Evolutionary conservation across 768 basidiomycete genomes (phyloP).

Genomic region (Termitomyces sp.): DNA sequence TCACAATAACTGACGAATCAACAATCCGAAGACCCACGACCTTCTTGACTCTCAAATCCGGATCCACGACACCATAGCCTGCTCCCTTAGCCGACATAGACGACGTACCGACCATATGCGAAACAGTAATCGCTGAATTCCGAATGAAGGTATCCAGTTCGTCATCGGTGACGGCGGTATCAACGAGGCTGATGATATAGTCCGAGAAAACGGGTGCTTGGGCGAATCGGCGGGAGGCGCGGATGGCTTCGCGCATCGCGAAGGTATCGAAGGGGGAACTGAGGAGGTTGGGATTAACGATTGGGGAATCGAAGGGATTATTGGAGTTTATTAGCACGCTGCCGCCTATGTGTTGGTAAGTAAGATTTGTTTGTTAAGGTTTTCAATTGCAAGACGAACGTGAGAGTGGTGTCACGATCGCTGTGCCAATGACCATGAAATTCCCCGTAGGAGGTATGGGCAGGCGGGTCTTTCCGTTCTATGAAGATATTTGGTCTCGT

Average conservation of each 20-base stretch:
- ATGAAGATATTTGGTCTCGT: not conserved
- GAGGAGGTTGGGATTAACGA: constrained; percentile 46
- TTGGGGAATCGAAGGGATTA: constrained; percentile 35
- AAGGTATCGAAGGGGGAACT: constrained; percentile 20
- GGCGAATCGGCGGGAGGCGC: constrained; percentile 17
- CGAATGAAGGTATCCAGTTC: constrained; percentile 23
- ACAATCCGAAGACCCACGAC: constrained; percentile 30
- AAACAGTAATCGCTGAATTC: constrained; percentile 19
- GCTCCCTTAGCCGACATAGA: constrained; percentile 25
- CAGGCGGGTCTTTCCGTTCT: constrained; percentile 18
- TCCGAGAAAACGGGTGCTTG: constrained; percentile 20
- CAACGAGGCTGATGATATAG: constrained; percentile 16
- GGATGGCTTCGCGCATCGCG: constrained; percentile 22
- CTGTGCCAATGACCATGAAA: constrained; percentile 20
- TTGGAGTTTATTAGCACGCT: constrained; percentile 28
- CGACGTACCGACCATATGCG: constrained; percentile 28
- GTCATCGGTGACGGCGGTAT: constrained; percentile 23
- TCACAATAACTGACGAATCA: constrained; percentile 30
- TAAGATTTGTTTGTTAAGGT: too few species aligned
- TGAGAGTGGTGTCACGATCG: constrained; percentile 21
- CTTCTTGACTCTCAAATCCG: constrained; percentile 31
- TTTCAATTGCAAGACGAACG: constrained; percentile 12
- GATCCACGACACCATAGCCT: constrained; percentile 28
- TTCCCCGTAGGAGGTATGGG: constrained; percentile 20
- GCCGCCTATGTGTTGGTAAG: constrained; percentile 16